phyloP scores from a whole-genome alignment of 2,329 filamentous ascomycete genomes.

The Mycosphaerella sp. region DNA sequence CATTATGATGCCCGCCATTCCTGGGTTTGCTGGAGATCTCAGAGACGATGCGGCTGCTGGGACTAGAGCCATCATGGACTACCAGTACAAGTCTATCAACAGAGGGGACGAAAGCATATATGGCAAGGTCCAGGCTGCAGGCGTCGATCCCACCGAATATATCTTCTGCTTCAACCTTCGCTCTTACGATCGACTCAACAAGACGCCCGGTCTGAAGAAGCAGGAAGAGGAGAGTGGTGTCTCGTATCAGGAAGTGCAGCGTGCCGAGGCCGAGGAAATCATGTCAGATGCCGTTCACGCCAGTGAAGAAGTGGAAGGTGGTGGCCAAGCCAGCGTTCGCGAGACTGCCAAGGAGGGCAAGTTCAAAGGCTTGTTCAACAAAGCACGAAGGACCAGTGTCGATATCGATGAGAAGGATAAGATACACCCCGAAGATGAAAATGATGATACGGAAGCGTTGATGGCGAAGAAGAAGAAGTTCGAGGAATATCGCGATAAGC shows the following conservation, averaged over 20 bases:
- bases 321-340: constrained; percentile 29
- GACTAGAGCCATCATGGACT: constrained; percentile 95
- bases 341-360: constrained; percentile 28
- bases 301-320: constrained; percentile 30
- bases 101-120: constrained; percentile 89
- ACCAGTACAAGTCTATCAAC: constrained; percentile 94
- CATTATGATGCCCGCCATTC: constrained; percentile 81
- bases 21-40: constrained; percentile 89
- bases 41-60: constrained; percentile 75
- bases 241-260: constrained; percentile 77
- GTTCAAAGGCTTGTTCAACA: constrained; percentile 25
- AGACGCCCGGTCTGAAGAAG: constrained; percentile 64
- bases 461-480: constrained; percentile 23
- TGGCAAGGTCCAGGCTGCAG: constrained; percentile 65
- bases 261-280: constrained; percentile 81
- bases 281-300: constrained; percentile 69
- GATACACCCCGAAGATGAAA: constrained; percentile 18
- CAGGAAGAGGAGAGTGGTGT: constrained; percentile 77
- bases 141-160: constrained; percentile 71
- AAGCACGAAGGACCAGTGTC: constrained; percentile 32
- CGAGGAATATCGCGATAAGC: constrained; percentile 18
- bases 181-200: constrained; percentile 87
- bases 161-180: constrained; percentile 93
- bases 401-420: constrained; percentile 20
- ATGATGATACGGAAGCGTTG: constrained; percentile 13